Base-by-base conservation (phyloP, 192 early-diverging fungal species). In the Podila epicladia region DNA sequence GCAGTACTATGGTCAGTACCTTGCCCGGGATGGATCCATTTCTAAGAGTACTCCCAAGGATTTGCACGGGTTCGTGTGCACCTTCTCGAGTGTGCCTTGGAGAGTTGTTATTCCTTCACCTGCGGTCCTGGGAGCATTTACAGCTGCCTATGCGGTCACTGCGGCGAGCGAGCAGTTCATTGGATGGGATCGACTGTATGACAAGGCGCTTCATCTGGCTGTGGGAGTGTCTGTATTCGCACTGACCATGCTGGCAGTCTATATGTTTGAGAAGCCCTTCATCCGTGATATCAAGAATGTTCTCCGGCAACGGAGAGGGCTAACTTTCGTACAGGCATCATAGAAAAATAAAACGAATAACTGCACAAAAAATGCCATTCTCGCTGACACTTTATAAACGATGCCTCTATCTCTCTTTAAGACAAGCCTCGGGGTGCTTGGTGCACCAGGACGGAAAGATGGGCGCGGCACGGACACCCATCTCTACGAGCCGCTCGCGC, bases 391-490 rank as follows among this genome's bases (percentile, higher is more conserved):
- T 41, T 41, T 41, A 38, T 37, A 4, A 45, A 15, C 41, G 0
- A 45, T 3, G 41, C 4, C 20, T 63, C 38, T 63, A 17, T 65
- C 45, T 55, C 31, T 67, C 31, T 59, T 41, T 63, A 12, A 72
- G 59, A 59, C 76, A 79, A 5, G 64, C 65, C 26, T 79, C 76
- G 4, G 65, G 70, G 26, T 72, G 64, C 28, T 79, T 71, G n/a
- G 49, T 86, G 62, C 92, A 93, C 91, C 91, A 93, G 29, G 91
- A 87, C 28, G 92, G 93, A 75, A 92, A 92, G 50, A 95, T 64
- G 26, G 93, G 91, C 61, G 90, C 91, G 6, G 92, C 92, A 26
- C 58, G 71, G 57, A 93, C 89, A 1, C 93, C 92, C 62, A 93
- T 87, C 15, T 82, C 76, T 0, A 93, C 85, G 63, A 95, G 69